Percentiles rank a stretch among this genome's conserved stretches.
phyloP scores from a whole-genome alignment of 305 asterid genomes.

The Petunia hybrid region DNA sequence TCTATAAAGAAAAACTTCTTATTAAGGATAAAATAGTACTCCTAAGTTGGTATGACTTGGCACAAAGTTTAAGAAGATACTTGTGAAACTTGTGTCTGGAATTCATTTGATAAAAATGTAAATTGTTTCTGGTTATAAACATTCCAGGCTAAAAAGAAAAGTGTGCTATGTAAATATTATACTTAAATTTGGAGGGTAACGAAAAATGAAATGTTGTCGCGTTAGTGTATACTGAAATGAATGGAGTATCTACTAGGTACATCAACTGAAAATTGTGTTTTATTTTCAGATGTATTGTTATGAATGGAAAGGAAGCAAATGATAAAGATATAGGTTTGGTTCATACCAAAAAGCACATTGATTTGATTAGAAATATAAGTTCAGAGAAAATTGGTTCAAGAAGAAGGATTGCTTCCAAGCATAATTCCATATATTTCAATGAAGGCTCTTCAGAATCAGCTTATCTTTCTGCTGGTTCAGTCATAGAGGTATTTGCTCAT shows the following conservation, averaged over 20 bases:
- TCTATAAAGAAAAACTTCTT: too few species aligned
- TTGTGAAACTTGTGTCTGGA: too few species aligned
- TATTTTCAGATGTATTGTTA: slow-evolving; percentile 66
- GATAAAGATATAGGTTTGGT: slow-evolving; percentile 74
- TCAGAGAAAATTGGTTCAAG: slow-evolving; percentile 46
- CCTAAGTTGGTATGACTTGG: too few species aligned
- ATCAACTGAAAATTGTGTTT: neutral
- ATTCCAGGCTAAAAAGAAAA: too few species aligned
- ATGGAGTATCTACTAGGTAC: neutral
- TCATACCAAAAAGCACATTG: slow-evolving; percentile 67
- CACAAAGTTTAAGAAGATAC: too few species aligned
- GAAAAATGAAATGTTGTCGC: too few species aligned
- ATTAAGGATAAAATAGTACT: too few species aligned
- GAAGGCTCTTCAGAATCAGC: slow-evolving; percentile 93
- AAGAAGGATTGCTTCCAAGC: slow-evolving; percentile 62
- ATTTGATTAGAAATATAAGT: slow-evolving; percentile 72
- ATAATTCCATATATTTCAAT: slow-evolving; percentile 84
- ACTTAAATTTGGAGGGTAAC: too few species aligned
- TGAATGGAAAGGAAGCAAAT: slow-evolving; percentile 71
- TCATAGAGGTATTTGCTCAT: slow-evolving; percentile 63
- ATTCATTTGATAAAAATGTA: too few species aligned
- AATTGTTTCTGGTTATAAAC: too few species aligned
- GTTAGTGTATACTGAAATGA: neutral
- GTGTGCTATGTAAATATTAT: too few species aligned
- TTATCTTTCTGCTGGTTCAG: slow-evolving; percentile 92